phyloP scores from a whole-genome alignment of 305 asterid species.

The Fraxinus floribunda region DNA sequence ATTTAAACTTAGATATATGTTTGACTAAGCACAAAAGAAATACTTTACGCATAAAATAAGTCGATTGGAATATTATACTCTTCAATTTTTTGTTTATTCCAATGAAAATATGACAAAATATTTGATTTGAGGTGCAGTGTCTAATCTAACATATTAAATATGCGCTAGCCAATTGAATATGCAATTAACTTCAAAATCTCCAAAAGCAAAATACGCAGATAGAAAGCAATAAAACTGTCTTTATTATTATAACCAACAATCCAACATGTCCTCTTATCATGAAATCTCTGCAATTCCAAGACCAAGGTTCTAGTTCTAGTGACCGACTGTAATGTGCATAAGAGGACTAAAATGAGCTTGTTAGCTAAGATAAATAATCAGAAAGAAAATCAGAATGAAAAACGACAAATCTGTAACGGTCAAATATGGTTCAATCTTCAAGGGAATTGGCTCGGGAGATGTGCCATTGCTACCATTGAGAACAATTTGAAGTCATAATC shows the following conservation, averaged over 20 bases:
- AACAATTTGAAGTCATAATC: constrained; percentile 68
- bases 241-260: background rate
- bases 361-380: background rate
- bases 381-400: constrained; percentile 21
- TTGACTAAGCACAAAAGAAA: no score
- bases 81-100: background rate
- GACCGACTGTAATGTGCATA: constrained; percentile 10
- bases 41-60: background rate
- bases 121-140: background rate
- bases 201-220: background rate
- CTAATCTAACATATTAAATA: background rate
- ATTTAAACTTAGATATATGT: no score
- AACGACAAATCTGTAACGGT: constrained; percentile 8
- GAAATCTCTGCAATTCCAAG: constrained; percentile 5
- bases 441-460: constrained; percentile 57
- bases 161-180: background rate
- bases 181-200: background rate
- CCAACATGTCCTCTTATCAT: background rate
- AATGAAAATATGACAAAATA: background rate
- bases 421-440: constrained; percentile 32
- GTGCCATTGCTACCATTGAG: constrained; percentile 42
- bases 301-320: background rate
- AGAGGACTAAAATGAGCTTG: background rate
- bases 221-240: background rate
- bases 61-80: background rate